Conservation (phyloP, 1,139 yeast species). For the Sugiyamaella paludigena region DNA sequence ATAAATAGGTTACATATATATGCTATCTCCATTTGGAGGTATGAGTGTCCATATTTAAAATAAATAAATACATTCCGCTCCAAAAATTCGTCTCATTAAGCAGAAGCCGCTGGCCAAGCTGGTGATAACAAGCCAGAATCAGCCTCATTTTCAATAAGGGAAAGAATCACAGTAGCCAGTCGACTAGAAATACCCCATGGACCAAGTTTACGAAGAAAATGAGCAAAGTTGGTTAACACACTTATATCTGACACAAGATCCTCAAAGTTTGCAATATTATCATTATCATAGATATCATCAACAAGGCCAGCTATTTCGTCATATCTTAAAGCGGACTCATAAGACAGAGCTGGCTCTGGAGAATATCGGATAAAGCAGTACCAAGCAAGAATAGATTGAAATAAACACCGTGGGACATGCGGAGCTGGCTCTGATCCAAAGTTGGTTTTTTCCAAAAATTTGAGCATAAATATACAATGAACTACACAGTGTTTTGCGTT, state of each 20-base stretch:
- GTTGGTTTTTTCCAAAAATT: neutral
- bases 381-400: neutral
- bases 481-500: neutral
- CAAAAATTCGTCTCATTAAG: no score
- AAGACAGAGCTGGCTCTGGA: neutral
- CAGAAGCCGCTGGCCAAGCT: no score
- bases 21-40: no score
- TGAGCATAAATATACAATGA: neutral
- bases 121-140: no score
- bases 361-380: neutral
- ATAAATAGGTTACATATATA: no score
- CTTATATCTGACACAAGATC: neutral
- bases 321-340: neutral
- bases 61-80: no score
- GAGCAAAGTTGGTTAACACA: neutral
- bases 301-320: neutral
- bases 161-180: neutral
- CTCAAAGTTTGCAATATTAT: neutral
- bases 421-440: neutral
- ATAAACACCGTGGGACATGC: neutral
- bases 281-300: neutral
- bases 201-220: neutral
- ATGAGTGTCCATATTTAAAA: no score
- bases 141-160: neutral
- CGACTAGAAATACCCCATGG: constrained; percentile 1